Conservation (phyloP, 2,329 filamentous ascomycete species). For the Pseudogymnoascus sp. region DNA sequence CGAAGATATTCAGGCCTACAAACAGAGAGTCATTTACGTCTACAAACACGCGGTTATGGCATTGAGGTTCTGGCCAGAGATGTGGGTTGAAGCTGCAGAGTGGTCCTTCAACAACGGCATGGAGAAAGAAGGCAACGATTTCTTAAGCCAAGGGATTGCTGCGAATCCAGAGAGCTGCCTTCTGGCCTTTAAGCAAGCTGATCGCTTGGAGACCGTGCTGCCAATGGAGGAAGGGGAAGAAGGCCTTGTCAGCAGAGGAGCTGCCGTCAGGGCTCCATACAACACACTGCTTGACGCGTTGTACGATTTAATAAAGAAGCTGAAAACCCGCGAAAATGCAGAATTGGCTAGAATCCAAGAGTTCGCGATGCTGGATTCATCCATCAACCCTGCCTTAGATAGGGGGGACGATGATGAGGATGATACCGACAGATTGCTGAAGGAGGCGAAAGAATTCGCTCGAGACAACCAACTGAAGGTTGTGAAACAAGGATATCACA, state of each 20-base stretch:
- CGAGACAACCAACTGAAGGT: slow-evolving; percentile 55
- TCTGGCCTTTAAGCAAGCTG: slow-evolving; percentile 80
- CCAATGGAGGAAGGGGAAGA: slow-evolving; percentile 71
- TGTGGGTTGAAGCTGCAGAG: slow-evolving; percentile 91
- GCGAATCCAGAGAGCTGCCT: slow-evolving; percentile 93
- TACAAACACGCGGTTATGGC: slow-evolving; percentile 94
- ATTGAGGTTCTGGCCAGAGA: slow-evolving; percentile 86
- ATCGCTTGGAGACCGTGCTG: slow-evolving; percentile 74
- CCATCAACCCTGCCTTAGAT: slow-evolving; percentile 33
- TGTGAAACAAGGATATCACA: slow-evolving; percentile 59
- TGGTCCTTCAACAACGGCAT: slow-evolving; percentile 81
- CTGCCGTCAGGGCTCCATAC: slow-evolving; percentile 68
- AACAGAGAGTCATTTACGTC: slow-evolving; percentile 74
- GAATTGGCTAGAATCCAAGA: slow-evolving; percentile 53
- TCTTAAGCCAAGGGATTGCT: slow-evolving; percentile 72
- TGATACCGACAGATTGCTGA: slow-evolving; percentile 30
- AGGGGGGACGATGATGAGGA: slow-evolving; percentile 48
- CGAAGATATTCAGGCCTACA: slow-evolving; percentile 70
- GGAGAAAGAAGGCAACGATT: slow-evolving; percentile 58
- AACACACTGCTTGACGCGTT: slow-evolving; percentile 76
- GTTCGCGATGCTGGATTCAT: slow-evolving; percentile 30
- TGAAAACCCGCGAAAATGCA: slow-evolving; percentile 55
- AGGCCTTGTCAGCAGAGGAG: slow-evolving; percentile 53
- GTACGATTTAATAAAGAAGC: slow-evolving; percentile 76
- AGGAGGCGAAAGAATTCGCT: slow-evolving; percentile 35